These are phyloP conservation scores for Inonotus hispidus DNA, from an alignment of 1,284 basidiomycete species.

Conservation along the genomic window DNA sequence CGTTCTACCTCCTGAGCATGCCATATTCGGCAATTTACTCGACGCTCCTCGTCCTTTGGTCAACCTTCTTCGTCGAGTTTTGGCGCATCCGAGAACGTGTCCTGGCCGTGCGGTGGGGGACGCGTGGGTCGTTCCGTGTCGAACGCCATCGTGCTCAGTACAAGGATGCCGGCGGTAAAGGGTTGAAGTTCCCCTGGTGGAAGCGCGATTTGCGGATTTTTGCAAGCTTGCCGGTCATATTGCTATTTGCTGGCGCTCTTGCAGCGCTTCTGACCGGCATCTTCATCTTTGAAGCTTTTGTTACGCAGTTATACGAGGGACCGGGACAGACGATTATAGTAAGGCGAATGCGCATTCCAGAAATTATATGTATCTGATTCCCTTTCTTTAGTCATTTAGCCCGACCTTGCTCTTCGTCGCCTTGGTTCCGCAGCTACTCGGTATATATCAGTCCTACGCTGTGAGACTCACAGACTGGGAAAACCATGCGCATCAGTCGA, in stretches of 20 bases:
- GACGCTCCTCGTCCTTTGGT: constrained; percentile 71
- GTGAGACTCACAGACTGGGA: constrained; percentile 82
- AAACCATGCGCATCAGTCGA: constrained; percentile 79
- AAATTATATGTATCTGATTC: not conserved
- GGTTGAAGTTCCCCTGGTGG: constrained; percentile 55
- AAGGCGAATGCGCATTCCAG: constrained; percentile 29
- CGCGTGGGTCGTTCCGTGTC: constrained; percentile 69
- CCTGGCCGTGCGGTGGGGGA: constrained; percentile 77
- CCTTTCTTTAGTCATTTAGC: constrained; percentile 51
- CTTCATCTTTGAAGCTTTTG: constrained; percentile 86
- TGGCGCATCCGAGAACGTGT: constrained; percentile 84
- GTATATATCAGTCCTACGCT: constrained; percentile 70
- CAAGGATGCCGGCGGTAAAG: constrained; percentile 32
- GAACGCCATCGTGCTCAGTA: constrained; percentile 73
- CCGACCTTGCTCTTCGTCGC: constrained; percentile 84
- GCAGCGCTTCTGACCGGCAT: constrained; percentile 69
- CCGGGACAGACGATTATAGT: constrained; percentile 77
- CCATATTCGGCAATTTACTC: constrained; percentile 81
- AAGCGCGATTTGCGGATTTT: constrained; percentile 71
- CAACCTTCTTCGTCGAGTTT: constrained; percentile 79
- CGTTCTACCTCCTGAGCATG: constrained; percentile 58
- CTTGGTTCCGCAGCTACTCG: constrained; percentile 82
- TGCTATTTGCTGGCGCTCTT: constrained; percentile 69
- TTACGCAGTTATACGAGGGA: constrained; percentile 81
- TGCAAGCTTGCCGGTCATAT: constrained; percentile 73